Percentiles rank a stretch among this genome's conserved stretches.
Conservation (phyloP, 2,329 filamentous ascomycete species). For the Calonectria honghensis region DNA sequence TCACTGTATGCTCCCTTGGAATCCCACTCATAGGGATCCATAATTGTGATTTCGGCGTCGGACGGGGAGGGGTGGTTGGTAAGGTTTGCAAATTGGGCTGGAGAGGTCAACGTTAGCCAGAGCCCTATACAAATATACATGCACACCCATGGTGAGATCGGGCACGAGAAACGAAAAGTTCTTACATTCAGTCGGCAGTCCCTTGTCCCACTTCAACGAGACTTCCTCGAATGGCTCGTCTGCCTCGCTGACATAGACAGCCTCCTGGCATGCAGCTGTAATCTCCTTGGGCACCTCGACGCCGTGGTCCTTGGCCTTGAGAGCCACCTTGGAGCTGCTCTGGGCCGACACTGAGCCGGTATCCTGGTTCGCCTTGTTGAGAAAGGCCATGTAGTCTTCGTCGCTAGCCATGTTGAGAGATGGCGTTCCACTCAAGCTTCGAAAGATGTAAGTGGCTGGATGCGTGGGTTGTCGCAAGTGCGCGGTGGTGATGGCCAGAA, state of each 20-base stretch:
- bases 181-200: slow-evolving; percentile 78
- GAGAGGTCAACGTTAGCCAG: slow-evolving; percentile 31
- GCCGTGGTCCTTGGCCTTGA: slow-evolving; percentile 72
- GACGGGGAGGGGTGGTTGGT: slow-evolving; percentile 75
- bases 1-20: slow-evolving; percentile 80
- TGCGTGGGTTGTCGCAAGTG: neutral
- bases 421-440: slow-evolving; percentile 49
- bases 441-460: slow-evolving; percentile 33
- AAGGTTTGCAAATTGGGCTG: slow-evolving; percentile 82
- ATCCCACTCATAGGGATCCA: slow-evolving; percentile 84
- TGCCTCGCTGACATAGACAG: slow-evolving; percentile 86
- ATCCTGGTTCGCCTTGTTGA: slow-evolving; percentile 90
- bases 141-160: neutral
- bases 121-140: neutral
- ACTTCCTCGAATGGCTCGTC: slow-evolving; percentile 92
- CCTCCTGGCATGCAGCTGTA: slow-evolving; percentile 68
- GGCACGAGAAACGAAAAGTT: neutral
- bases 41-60: slow-evolving; percentile 77
- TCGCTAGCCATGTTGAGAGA: slow-evolving; percentile 80
- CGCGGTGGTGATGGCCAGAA: neutral
- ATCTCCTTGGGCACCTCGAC: slow-evolving; percentile 77
- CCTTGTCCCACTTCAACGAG: slow-evolving; percentile 75
- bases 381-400: slow-evolving; percentile 88
- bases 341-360: slow-evolving; percentile 62
- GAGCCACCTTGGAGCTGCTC: slow-evolving; percentile 56